Percentiles rank a stretch among this genome's conserved stretches.
These are phyloP conservation scores for Phytopythium kandeliae DNA, from an alignment of 352 stramenopile species.

Conservation along the genomic window DNA sequence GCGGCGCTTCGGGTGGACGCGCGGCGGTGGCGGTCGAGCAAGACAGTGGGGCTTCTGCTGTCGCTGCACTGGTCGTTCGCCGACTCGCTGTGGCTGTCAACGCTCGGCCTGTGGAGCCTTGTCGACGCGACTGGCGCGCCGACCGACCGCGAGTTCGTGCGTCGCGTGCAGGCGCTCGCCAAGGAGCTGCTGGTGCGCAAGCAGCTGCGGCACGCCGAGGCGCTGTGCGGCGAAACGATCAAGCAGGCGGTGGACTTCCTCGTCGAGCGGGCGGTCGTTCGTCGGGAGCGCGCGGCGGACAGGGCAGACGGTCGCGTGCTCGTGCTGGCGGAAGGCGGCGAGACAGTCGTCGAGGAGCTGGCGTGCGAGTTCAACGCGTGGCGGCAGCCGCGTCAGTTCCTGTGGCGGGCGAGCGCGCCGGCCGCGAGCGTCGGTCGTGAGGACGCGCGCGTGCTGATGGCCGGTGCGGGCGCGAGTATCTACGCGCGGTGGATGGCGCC, in stretches of 20 bases:
- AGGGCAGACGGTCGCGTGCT: conserved; percentile 22
- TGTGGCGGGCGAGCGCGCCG: conserved; percentile 36
- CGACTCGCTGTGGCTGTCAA: conserved; percentile 64
- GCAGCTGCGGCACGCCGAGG: conserved; percentile 48
- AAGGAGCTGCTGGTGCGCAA: conserved; percentile 40
- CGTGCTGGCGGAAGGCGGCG: conserved; percentile 9
- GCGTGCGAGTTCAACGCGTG: conserved; percentile 32
- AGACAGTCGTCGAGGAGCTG: conserved; percentile 20
- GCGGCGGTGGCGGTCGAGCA: conserved; percentile 27
- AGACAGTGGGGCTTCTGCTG: conserved; percentile 50
- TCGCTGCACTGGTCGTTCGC: conserved; percentile 75
- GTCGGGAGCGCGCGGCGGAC: conserved; percentile 22
- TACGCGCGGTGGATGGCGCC: conserved; percentile 34
- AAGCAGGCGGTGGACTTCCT: conserved; percentile 71
- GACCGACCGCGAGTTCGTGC: conserved; percentile 46
- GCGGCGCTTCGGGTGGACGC: conserved; percentile 19
- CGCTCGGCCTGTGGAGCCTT: conserved; percentile 40
- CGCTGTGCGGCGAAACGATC: conserved; percentile 70
- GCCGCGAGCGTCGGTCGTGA: conserved; percentile 17
- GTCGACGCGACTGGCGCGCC: conserved; percentile 4
- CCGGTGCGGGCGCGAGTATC: conserved; percentile 15
- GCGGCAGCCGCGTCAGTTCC: conserved; percentile 34
- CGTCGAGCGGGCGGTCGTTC: conserved; percentile 33
- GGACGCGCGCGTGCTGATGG: conserved; percentile 26
- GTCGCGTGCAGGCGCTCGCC: conserved; percentile 43